These are phyloP conservation scores for Citropsis articulata DNA, from an alignment of 345 rosid genomes.

Conservation along the genomic window DNA sequence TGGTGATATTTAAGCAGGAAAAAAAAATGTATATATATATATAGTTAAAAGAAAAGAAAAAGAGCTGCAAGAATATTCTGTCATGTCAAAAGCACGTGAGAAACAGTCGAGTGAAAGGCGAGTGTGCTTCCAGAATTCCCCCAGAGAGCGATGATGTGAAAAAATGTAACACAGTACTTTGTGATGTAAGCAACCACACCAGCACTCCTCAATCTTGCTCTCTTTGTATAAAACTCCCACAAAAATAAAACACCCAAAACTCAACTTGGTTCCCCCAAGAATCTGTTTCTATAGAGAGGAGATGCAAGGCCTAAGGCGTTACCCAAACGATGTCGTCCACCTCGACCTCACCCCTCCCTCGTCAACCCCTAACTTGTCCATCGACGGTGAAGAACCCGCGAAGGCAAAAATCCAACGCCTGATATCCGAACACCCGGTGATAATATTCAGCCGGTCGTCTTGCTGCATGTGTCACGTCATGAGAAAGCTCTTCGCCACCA, in stretches of 20 bases:
- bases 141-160: constrained; percentile 9
- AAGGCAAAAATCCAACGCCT: constrained; percentile 75
- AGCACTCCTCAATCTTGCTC: constrained; percentile 13
- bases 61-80: background rate
- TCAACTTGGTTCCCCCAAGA: constrained; percentile 16
- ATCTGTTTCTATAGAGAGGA: constrained; percentile 9
- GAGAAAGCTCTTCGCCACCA: constrained; percentile 68
- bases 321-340: constrained; percentile 42
- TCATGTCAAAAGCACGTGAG: background rate
- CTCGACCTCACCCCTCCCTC: constrained; percentile 49
- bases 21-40: no score
- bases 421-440: constrained; percentile 86
- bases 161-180: constrained; percentile 27
- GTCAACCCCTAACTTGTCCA: constrained; percentile 47
- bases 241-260: constrained; percentile 6
- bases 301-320: constrained; percentile 73
- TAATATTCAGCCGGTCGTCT: constrained; percentile 81
- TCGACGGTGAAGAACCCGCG: constrained; percentile 73
- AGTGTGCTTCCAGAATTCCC: constrained; percentile 5
- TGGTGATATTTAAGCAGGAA: no score
- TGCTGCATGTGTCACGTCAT: constrained; percentile 99
- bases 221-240: constrained; percentile 26
- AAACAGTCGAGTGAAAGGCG: background rate
- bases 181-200: constrained; percentile 67
- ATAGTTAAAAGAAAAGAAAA: background rate